Percentiles rank a stretch among this genome's conserved stretches.
Evolutionary conservation across 2,329 filamentous ascomycete genomes (phyloP).

Genomic region (Orbilia ellipsospora): DNA sequence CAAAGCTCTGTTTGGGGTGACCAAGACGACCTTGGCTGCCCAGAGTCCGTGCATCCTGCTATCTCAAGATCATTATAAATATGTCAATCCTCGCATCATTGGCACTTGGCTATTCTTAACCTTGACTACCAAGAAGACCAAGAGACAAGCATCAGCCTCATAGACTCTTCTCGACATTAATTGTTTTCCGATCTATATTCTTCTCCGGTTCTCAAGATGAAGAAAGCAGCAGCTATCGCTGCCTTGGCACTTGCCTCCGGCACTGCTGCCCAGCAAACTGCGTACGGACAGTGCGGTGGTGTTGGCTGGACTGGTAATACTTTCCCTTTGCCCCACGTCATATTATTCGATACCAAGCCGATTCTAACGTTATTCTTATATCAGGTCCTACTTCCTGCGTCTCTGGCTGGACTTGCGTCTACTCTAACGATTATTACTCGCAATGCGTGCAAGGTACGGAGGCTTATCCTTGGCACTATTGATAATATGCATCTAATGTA

Average conservation of each 20-base stretch:
- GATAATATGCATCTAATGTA: no score
- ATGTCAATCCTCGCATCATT: conserved; percentile 24
- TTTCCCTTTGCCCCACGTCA: no score
- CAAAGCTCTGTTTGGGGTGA: conserved; percentile 17
- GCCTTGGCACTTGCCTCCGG: conserved; percentile 32
- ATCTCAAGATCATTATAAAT: conserved; percentile 10
- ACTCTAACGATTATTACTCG: conserved; percentile 26
- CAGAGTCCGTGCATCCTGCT: not conserved
- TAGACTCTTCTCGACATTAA: not conserved
- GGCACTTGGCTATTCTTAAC: conserved; percentile 19
- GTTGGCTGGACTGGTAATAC: conserved; percentile 42
- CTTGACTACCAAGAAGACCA: conserved; percentile 31
- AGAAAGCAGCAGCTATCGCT: conserved; percentile 18
- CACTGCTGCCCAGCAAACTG: conserved; percentile 46
- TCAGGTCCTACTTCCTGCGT: conserved; percentile 21
- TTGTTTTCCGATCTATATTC: conserved; percentile 10
- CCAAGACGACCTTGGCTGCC: not conserved
- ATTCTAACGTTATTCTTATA: not conserved
- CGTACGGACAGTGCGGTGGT: conserved; percentile 60
- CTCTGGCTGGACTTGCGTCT: conserved; percentile 24
- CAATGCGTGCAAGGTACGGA: conserved; percentile 24
- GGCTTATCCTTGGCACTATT: no score
- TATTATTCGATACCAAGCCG: no score
- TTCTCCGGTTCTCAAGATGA: conserved; percentile 18
- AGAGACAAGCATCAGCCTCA: conserved; percentile 22